Conservation (phyloP, 2,329 filamentous ascomycete genomes). For the Aspergillus fumigatus region DNA sequence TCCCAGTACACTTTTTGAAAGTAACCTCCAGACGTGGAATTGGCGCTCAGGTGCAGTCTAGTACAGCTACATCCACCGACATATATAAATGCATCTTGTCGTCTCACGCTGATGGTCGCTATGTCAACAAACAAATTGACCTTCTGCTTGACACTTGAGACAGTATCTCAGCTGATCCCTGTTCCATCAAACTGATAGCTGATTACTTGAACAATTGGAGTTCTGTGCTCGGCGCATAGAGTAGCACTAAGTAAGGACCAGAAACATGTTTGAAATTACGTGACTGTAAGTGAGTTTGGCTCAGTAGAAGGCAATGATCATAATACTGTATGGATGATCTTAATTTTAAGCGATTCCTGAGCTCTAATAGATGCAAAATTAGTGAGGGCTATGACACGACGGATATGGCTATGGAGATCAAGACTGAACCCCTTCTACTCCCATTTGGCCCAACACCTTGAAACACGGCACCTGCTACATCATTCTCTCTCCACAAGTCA, state of each 20-base stretch:
- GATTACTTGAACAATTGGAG: background rate
- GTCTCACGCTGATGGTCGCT: no score
- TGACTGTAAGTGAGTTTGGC: background rate
- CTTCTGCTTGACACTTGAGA: background rate
- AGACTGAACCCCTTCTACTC: no score
- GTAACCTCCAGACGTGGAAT: background rate
- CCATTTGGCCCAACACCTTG: background rate
- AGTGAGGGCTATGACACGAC: background rate
- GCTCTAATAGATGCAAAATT: background rate
- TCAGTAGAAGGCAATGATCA: background rate
- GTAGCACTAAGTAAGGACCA: background rate
- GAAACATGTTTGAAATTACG: background rate
- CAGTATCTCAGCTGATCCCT: background rate
- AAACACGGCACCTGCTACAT: no score
- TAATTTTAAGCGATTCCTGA: background rate
- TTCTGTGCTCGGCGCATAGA: background rate
- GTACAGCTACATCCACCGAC: background rate
- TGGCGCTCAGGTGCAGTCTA: background rate
- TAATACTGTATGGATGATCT: background rate
- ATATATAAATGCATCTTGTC: background rate
- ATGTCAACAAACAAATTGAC: background rate
- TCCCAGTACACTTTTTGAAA: background rate
- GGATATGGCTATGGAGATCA: no score
- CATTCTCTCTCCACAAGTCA: no score
- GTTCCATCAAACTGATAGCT: background rate